phyloP scores from a whole-genome alignment of 2,329 filamentous ascomycete genomes.

The Graphiopsis chlorocephala region DNA sequence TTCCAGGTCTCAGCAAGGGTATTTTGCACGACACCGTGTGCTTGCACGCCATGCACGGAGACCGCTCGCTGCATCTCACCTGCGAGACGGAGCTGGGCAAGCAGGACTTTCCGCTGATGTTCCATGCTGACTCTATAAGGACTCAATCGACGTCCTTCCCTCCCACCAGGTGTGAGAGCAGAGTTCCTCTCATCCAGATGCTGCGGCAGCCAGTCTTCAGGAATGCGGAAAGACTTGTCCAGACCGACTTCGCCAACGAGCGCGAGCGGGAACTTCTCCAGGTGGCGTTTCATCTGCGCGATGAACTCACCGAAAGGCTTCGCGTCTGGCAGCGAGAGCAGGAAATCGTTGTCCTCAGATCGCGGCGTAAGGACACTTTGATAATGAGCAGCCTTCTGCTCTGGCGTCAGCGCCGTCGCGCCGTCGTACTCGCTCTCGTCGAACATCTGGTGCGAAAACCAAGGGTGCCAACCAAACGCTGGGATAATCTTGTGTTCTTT shows the following conservation, averaged over 20 bases:
- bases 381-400: constrained; percentile 60
- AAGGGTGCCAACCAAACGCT: constrained; percentile 84
- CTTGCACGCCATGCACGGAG: constrained; percentile 72
- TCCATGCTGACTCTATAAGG: constrained; percentile 64
- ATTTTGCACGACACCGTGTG: constrained; percentile 68
- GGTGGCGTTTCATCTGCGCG: constrained; percentile 52
- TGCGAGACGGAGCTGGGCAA: constrained; percentile 68
- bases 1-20: constrained; percentile 65
- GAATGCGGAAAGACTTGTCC: constrained; percentile 74
- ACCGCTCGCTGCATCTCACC: constrained; percentile 64
- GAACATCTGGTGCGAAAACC: constrained; percentile 78
- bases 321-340: constrained; percentile 58
- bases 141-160: constrained; percentile 66
- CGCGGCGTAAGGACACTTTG: constrained; percentile 59
- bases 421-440: constrained; percentile 50
- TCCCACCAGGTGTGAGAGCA: constrained; percentile 63
- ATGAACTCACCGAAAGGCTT: constrained; percentile 59
- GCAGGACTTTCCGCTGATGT: constrained; percentile 67
- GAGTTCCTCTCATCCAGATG: constrained; percentile 43
- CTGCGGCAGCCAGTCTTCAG: constrained; percentile 53
- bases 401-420: constrained; percentile 37
- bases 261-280: constrained; percentile 59
- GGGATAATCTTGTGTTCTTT: constrained; percentile 56
- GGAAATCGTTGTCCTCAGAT: constrained; percentile 51
- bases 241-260: constrained; percentile 76